Evolutionary conservation across 208 protist species (phyloP).

Genomic region (Vickermania ingenoplastis): DNA sequence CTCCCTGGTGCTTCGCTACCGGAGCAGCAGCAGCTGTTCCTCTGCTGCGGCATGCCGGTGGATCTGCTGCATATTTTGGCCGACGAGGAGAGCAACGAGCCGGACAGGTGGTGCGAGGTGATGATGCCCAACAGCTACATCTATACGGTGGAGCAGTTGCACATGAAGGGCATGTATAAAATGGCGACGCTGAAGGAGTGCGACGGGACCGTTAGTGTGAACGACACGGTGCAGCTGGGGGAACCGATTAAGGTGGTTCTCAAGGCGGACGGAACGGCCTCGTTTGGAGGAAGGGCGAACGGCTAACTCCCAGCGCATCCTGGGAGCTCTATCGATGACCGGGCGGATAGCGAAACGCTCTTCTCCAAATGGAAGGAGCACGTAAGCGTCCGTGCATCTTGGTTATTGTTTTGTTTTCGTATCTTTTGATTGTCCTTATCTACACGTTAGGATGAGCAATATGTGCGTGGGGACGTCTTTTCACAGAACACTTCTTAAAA

Average conservation of each 20-base stretch:
- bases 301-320: no score
- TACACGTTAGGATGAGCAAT: no score
- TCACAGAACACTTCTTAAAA: no score
- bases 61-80: slow-evolving; percentile 79
- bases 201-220: slow-evolving; percentile 77
- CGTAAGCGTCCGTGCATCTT: background rate
- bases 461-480: no score
- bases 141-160: slow-evolving; percentile 83
- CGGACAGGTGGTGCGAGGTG: slow-evolving; percentile 74
- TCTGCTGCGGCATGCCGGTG: slow-evolving; percentile 76
- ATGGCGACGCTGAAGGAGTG: slow-evolving; percentile 83
- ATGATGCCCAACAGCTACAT: slow-evolving; percentile 78
- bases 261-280: slow-evolving; percentile 74
- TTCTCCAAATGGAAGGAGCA: slow-evolving; percentile 3
- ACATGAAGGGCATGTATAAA: slow-evolving; percentile 78
- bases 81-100: slow-evolving; percentile 33
- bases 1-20: slow-evolving; percentile 59
- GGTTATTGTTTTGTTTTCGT: no score
- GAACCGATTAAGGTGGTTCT: slow-evolving; percentile 82
- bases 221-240: slow-evolving; percentile 75
- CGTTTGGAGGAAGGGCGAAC: slow-evolving; percentile 68
- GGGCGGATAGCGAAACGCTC: background rate
- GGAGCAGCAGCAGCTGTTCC: slow-evolving; percentile 75
- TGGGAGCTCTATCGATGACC: background rate
- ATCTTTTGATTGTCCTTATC: no score